Evolutionary conservation across 2,329 filamentous ascomycete species (phyloP), one percentile per base, ranked within the genome.

Genomic region (Diaporthe caulivora): DNA sequence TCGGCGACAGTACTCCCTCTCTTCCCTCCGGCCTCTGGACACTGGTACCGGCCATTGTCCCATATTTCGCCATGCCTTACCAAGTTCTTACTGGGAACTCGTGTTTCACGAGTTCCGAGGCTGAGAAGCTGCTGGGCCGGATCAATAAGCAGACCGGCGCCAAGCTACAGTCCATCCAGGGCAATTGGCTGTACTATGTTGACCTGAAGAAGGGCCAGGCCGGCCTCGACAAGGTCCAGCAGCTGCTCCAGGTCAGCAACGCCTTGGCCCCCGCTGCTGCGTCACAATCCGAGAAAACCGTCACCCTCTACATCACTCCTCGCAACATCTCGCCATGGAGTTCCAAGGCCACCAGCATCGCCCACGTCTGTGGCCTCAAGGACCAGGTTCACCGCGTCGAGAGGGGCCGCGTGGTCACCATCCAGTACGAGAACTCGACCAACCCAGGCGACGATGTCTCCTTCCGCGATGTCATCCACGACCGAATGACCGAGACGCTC

Each of bases 271-370:
- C 82, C 21, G 78, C 79, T 51, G 79, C 76, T 51, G 79, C 80
- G 75, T 87, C 89, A 74, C 84, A 87, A 70, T 82, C 86, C 73
- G 67, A 73, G 29, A 73, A 71, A 4, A 86, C 87, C 55, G 84
- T 88, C 64, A 86, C 92, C 75, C 89, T 94, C 81, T 94, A 95
- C 81, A 88, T 98, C 73, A 91, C 90, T 60, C 96, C 96, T 26
- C 91, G 96, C 77, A 93, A 94, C 78, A 95, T 97, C 77, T 98
- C 95, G 53, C 97, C 97, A 81, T 99, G 97, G 97, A 98, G 95
- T 84, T 98, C 95, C 72, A 95, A 98, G 83, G 96, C 95, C 37
- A 98, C 96, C 60, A 96, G 92, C 81, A 98, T 98, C 82, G 93
- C 96, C 70, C 92, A 97, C 77, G 96, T 98, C 42, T 98, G 96